phyloP scores from a whole-genome alignment of 2,329 filamentous ascomycete genomes.

The Fusarium praegraminearum region DNA sequence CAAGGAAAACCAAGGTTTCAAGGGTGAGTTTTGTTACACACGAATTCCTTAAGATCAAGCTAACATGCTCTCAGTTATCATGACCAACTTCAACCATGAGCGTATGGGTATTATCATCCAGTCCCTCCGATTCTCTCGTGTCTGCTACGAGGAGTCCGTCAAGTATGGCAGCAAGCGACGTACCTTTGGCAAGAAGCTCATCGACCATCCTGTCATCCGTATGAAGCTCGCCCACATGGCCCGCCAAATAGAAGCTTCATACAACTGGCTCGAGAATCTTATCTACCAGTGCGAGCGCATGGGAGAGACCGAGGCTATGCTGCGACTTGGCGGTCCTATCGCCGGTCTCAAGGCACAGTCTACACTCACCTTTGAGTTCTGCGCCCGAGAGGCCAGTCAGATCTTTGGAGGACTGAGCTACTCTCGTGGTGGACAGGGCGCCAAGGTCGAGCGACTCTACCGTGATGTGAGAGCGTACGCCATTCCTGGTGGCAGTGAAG shows the following conservation, averaged over 20 bases:
- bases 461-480: slow-evolving; percentile 96
- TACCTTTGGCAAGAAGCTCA: slow-evolving; percentile 96
- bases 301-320: slow-evolving; percentile 94
- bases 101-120: slow-evolving; percentile 99
- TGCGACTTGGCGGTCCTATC: slow-evolving; percentile 94
- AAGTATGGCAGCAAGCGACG: slow-evolving; percentile 98
- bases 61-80: slow-evolving; percentile 74
- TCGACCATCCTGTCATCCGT: slow-evolving; percentile 96
- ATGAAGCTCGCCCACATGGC: slow-evolving; percentile 99
- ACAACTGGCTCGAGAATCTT: slow-evolving; percentile 95
- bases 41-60: slow-evolving; percentile 81
- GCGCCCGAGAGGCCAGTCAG: slow-evolving; percentile 93
- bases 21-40: slow-evolving; percentile 73
- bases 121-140: slow-evolving; percentile 91
- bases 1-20: slow-evolving; percentile 98
- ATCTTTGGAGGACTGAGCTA: slow-evolving; percentile 97
- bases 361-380: slow-evolving; percentile 97
- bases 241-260: slow-evolving; percentile 95
- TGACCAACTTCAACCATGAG: slow-evolving; percentile 99
- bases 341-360: slow-evolving; percentile 93
- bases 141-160: slow-evolving; percentile 96
- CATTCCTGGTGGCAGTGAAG: slow-evolving; percentile 94
- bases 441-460: slow-evolving; percentile 94
- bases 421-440: slow-evolving; percentile 92
- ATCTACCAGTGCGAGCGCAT: slow-evolving; percentile 94